Evolutionary conservation across 129 eudicot species (phyloP).

Genomic region (Cynara cardunculus): DNA sequence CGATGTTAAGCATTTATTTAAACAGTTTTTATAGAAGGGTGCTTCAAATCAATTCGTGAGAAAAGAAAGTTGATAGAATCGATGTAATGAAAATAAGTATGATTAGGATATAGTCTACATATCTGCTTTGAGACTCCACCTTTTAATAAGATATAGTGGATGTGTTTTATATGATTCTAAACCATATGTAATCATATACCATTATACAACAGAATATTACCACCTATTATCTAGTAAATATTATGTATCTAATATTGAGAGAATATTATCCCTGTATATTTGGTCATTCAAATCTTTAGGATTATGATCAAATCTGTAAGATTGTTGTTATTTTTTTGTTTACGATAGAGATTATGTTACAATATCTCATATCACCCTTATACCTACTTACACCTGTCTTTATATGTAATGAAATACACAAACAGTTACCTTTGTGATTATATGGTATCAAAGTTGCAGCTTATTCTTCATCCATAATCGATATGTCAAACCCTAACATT

Average conservation of each 20-base stretch:
- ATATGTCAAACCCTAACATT: no score
- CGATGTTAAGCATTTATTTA: neutral
- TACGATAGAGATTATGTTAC: no score
- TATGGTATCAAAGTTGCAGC: neutral
- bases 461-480: no score
- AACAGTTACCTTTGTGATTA: neutral
- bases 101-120: neutral
- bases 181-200: neutral
- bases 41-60: neutral
- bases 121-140: neutral
- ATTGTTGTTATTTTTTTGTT: no score
- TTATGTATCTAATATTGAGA: no score
- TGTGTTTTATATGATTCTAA: neutral
- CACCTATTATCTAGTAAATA: neutral
- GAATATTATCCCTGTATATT: no score
- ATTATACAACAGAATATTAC: neutral
- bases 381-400: no score
- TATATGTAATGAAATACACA: neutral
- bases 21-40: neutral
- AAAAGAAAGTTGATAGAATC: neutral
- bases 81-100: neutral
- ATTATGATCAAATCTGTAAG: no score
- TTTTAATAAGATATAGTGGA: neutral
- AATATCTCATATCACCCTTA: no score
- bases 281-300: no score